A percentile compares a stretch with the other conserved stretches of the same genome.
phyloP scores from a whole-genome alignment of 208 protist species.

The Giardia duodenalis region DNA sequence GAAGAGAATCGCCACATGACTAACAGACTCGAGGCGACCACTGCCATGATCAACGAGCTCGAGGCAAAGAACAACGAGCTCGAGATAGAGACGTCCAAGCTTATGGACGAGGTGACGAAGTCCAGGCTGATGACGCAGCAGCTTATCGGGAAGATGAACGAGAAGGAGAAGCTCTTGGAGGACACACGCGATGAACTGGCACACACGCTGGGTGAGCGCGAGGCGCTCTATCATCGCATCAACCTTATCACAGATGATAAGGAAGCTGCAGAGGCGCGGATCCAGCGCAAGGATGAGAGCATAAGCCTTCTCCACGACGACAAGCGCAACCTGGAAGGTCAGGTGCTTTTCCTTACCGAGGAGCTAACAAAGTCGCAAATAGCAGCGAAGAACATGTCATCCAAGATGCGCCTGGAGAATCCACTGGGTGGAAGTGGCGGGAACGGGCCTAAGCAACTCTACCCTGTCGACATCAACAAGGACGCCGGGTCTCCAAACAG shows the following conservation, averaged over 20 bases:
- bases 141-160: background rate
- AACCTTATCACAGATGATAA: background rate
- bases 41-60: background rate
- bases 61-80: conserved; percentile 3
- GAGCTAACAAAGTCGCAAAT: background rate
- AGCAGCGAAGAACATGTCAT: background rate
- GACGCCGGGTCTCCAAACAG: background rate
- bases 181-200: background rate
- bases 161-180: background rate
- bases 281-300: background rate
- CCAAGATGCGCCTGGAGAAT: conserved; percentile 2
- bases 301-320: background rate
- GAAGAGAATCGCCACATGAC: background rate
- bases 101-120: background rate
- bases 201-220: background rate
- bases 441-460: background rate
- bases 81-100: background rate
- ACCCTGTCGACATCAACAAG: background rate
- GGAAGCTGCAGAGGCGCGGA: background rate
- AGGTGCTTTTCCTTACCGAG: background rate
- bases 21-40: background rate
- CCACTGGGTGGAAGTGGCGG: background rate
- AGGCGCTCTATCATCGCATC: background rate
- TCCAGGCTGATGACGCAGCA: background rate
- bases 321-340: background rate